phyloP scores from a whole-genome alignment of 768 basidiomycete genomes.

The Podaxis mareebaensis region DNA sequence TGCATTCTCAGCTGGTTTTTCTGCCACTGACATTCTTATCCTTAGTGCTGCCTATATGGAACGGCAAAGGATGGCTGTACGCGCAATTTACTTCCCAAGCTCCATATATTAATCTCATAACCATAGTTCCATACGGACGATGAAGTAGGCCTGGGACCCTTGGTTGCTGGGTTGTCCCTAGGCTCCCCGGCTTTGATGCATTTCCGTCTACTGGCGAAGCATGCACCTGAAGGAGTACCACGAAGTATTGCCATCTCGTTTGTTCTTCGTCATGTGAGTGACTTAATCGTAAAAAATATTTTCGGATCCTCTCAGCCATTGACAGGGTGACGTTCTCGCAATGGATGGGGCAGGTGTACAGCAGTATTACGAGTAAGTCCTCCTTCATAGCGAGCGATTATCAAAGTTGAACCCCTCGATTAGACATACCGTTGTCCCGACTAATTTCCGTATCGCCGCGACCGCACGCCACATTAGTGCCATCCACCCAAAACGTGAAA shows the following conservation, averaged over 20 bases:
- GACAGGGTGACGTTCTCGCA: constrained; percentile 72
- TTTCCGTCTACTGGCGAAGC: constrained; percentile 56
- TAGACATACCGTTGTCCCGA: constrained; percentile 76
- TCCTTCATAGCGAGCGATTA: neutral
- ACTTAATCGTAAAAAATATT: constrained; percentile 11
- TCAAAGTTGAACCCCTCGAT: constrained; percentile 7
- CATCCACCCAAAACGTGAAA: constrained; percentile 10
- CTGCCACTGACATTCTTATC: constrained; percentile 1
- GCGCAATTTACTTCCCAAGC: constrained; percentile 21
- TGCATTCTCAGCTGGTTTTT: neutral
- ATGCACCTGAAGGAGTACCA: constrained; percentile 31
- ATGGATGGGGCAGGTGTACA: constrained; percentile 77
- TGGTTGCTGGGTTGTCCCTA: constrained; percentile 75
- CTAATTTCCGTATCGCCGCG: constrained; percentile 77
- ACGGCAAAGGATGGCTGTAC: constrained; percentile 79
- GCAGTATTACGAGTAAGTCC: constrained; percentile 65
- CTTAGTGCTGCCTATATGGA: constrained; percentile 80
- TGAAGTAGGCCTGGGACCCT: constrained; percentile 70
- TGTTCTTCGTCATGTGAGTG: constrained; percentile 63
- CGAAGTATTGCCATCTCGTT: constrained; percentile 49
- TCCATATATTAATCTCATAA: neutral
- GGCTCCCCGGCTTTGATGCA: constrained; percentile 81
- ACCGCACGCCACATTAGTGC: constrained; percentile 68
- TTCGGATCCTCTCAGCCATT: neutral
- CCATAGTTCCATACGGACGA: constrained; percentile 77